Evolutionary conservation across 106 monocot genomes (phyloP).

Genomic region (Iris macrosiphon): DNA sequence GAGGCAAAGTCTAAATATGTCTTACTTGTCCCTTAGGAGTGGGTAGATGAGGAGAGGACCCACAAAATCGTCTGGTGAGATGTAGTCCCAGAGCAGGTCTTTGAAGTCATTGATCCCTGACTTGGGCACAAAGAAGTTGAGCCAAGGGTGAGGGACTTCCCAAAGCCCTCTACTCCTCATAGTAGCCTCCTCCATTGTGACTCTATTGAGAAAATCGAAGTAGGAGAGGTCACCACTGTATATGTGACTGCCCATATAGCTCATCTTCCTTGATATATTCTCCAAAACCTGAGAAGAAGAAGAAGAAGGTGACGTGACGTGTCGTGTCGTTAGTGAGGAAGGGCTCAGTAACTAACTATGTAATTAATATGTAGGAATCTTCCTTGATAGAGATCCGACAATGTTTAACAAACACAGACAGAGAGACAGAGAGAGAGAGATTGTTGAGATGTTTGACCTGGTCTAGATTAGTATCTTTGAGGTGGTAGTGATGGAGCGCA

Average conservation of each 20-base stretch:
- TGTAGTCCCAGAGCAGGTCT: conserved; percentile 44
- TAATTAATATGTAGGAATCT: no score
- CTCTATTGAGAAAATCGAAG: conserved; percentile 76
- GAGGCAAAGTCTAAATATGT: not conserved
- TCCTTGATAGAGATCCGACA: no score
- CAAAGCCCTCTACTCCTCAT: conserved; percentile 47
- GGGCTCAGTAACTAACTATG: no score
- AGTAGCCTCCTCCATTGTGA: conserved; percentile 61
- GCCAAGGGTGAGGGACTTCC: conserved; percentile 80
- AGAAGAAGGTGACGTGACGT: no score
- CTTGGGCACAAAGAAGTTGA: conserved; percentile 82
- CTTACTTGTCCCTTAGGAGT: conserved; percentile 75
- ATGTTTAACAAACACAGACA: no score
- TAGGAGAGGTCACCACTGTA: conserved; percentile 63
- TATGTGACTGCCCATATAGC: conserved; percentile 24
- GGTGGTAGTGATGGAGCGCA: conserved; percentile 46
- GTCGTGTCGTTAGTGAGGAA: no score
- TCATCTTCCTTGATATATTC: conserved; percentile 24
- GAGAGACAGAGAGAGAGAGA: no score
- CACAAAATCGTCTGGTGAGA: conserved; percentile 40
- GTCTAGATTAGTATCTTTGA: conserved; percentile 15
- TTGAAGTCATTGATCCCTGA: conserved; percentile 44
- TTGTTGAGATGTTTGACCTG: conserved; percentile 19
- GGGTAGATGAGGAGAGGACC: conserved; percentile 77
- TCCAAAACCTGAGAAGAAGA: conserved; percentile 26